A percentile compares a stretch with the other conserved stretches of the same genome.
Conservation (phyloP, 768 basidiomycete species). For the Rhizopogon salebrosus region DNA sequence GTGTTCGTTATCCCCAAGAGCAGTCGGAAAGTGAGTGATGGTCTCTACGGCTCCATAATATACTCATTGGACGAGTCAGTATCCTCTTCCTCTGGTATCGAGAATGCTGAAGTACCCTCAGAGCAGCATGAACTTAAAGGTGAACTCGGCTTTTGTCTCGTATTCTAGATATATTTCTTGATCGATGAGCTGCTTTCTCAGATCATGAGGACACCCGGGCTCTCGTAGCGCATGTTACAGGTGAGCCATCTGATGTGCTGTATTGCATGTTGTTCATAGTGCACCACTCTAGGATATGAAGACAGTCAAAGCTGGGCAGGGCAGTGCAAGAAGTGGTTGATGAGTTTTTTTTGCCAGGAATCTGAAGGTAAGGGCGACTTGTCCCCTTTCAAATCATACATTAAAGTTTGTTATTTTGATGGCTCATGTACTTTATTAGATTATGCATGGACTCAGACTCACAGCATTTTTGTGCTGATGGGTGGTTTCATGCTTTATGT, state of each 20-base stretch:
- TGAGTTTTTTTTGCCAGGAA: neutral
- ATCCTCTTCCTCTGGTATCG: too few species aligned
- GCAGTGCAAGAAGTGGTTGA: neutral
- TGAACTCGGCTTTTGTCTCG: too few species aligned
- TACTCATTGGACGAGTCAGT: too few species aligned
- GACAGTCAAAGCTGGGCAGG: neutral
- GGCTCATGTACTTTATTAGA: too few species aligned
- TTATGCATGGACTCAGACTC: constrained; percentile 3
- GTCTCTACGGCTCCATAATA: too few species aligned
- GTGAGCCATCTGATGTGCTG: neutral
- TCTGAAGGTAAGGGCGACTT: neutral
- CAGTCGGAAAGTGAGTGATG: too few species aligned
- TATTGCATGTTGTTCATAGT: neutral
- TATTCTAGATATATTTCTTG: too few species aligned
- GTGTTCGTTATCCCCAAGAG: too few species aligned
- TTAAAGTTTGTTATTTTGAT: too few species aligned
- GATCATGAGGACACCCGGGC: neutral
- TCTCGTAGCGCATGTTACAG: neutral
- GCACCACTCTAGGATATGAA: neutral
- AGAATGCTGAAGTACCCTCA: too few species aligned
- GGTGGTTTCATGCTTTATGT: constrained; percentile 15
- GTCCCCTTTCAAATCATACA: neutral
- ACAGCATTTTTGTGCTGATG: constrained; percentile 15
- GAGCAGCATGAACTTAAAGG: too few species aligned
- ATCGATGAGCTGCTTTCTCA: neutral